Base-by-base conservation (phyloP, 345 rosid species). In the Salix viminalis region DNA sequence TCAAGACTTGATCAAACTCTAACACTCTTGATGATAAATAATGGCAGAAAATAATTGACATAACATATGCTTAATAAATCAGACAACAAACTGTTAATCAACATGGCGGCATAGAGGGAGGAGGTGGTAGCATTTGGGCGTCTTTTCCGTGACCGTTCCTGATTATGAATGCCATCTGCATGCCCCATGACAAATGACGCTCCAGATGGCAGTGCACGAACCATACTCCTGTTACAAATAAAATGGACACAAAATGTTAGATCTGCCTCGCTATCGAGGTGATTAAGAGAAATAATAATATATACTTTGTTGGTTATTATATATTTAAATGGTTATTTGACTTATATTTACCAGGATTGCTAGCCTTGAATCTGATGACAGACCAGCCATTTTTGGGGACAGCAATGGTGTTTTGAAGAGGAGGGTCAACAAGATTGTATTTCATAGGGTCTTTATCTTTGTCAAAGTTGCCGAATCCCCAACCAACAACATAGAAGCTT, bases 141-240 rank as follows among this genome's bases (percentile, higher is more conserved):
- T 70, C 61, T 14, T 74, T 65, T 65, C 81, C 81, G 0, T 72
- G 67, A 16, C 92, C 92, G 30, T 87, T 83, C 61, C 86, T 88
- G n/a, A 86, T 83, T 32, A 84, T 79, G 67, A 89, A 89, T 2
- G 88, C 87, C 71, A 81, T 87, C 66, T 82, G 88, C 36, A 91
- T 88, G 5, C 96, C 96, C 96, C 96, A 90, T 0, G 92, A 73
- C 0, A 88, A 80, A 74, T 90, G 92, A 44, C 76, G 83, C 66
- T 91, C 92, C 73, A 89, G 46, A 76, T 89, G 92, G 69, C 92
- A 89, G 79, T 89, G 92, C 92, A 87, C 32, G 76, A 87, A 91
- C 96, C 96, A 90, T 37, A 87, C 96, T 48, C 92, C 92, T 89
- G 79, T 18, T 46, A 23, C 42, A 65, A 0, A 67, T 66, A 14